phyloP scores from a whole-genome alignment of 768 basidiomycete genomes.

The Suillus tomentosus region DNA sequence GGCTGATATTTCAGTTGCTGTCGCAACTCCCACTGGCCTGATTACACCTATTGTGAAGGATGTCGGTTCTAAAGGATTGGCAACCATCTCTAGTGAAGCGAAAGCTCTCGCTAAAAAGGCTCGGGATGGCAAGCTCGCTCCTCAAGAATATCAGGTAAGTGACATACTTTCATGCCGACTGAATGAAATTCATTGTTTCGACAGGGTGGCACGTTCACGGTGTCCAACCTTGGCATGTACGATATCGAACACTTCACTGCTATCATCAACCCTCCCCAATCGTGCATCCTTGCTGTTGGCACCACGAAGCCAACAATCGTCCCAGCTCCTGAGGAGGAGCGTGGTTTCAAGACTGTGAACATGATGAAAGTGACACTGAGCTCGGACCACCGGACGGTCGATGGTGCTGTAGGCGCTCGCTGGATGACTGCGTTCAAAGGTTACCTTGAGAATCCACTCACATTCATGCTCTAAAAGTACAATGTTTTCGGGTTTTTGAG shows the following conservation, averaged over 20 bases:
- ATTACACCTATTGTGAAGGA: conserved; percentile 98
- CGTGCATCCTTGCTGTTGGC: conserved; percentile 96
- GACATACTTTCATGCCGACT: neutral
- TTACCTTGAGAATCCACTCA: conserved; percentile 94
- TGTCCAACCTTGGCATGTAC: conserved; percentile 99
- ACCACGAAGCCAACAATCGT: conserved; percentile 83
- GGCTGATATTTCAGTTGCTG: conserved; percentile 95
- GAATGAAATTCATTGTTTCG: conserved; percentile 3
- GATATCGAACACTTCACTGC: conserved; percentile 95
- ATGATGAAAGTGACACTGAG: conserved; percentile 96
- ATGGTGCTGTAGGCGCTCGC: conserved; percentile 92
- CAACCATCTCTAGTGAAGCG: conserved; percentile 88
- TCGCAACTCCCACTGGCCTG: conserved; percentile 92
- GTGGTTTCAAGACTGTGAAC: conserved; percentile 90
- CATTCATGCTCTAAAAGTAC: conserved; percentile 83
- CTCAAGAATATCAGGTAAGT: conserved; percentile 91
- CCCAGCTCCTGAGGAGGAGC: conserved; percentile 85
- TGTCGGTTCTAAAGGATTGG: conserved; percentile 89
- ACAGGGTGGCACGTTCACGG: conserved; percentile 96
- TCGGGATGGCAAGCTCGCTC: conserved; percentile 93
- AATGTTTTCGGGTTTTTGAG: neutral
- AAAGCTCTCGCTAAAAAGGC: conserved; percentile 95
- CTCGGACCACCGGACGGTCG: conserved; percentile 93
- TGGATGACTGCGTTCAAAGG: conserved; percentile 95
- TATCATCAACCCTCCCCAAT: conserved; percentile 98